A percentile compares a stretch with the other conserved stretches of the same genome.
Conservation (phyloP, 768 basidiomycete species). For the Kwoniella sp. region DNA sequence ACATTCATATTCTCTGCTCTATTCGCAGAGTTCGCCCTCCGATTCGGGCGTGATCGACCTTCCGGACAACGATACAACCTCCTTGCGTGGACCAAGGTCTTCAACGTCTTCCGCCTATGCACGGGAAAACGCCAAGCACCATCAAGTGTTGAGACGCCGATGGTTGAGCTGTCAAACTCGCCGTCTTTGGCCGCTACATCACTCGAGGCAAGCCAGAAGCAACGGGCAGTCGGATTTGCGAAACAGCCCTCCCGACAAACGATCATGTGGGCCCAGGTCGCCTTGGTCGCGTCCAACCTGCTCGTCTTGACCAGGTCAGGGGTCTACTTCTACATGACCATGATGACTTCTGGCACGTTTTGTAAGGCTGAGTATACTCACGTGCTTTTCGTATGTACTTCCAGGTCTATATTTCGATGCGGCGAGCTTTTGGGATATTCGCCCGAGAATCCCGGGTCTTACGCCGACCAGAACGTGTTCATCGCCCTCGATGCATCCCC, state of each 20-base stretch:
- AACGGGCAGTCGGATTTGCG: too few relatives aligned
- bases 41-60: slow-evolving; percentile 53
- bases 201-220: too few relatives aligned
- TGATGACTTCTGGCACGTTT: too few relatives aligned
- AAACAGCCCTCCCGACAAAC: too few relatives aligned
- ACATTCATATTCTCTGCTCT: slow-evolving; percentile 59
- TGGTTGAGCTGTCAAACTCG: too few relatives aligned
- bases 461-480: slow-evolving; percentile 13
- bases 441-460: background rate
- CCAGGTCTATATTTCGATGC: slow-evolving; percentile 9
- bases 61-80: slow-evolving; percentile 24
- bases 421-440: slow-evolving; percentile 2
- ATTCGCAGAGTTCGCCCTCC: slow-evolving; percentile 60
- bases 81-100: slow-evolving; percentile 1
- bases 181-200: too few relatives aligned
- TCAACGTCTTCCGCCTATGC: background rate
- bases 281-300: background rate
- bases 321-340: too few relatives aligned
- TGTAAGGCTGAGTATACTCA: too few relatives aligned
- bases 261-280: too few relatives aligned
- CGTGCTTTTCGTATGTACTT: too few relatives aligned
- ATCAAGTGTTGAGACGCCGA: too few relatives aligned
- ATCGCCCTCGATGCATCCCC: slow-evolving; percentile 2
- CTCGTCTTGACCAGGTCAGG: slow-evolving; percentile 1
- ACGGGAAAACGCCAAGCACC: too few relatives aligned